phyloP scores from a whole-genome alignment of 1,139 yeast species.

The Nakaseomyces uthaithaninus region DNA sequence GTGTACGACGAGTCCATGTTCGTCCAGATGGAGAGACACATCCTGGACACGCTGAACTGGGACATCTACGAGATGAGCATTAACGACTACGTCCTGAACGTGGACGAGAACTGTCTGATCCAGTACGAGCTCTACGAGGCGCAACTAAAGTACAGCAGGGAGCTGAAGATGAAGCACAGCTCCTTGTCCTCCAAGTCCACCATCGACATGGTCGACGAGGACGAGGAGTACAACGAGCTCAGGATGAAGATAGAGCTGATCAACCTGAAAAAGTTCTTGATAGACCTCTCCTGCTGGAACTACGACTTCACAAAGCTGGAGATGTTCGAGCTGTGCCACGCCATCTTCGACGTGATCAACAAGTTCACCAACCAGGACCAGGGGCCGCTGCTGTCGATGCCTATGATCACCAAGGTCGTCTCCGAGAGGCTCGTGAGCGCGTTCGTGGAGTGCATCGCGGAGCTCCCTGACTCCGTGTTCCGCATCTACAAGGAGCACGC shows the following conservation, averaged over 20 bases:
- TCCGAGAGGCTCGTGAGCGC: slow-evolving; percentile 24
- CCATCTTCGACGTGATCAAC: slow-evolving; percentile 28
- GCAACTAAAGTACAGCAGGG: slow-evolving; percentile 28
- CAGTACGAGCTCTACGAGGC: slow-evolving; percentile 35
- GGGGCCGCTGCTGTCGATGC: slow-evolving; percentile 29
- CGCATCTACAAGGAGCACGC: slow-evolving; percentile 25
- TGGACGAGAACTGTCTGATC: slow-evolving; percentile 35
- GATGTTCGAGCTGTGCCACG: slow-evolving; percentile 27
- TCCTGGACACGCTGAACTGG: slow-evolving; percentile 81
- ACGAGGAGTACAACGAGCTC: slow-evolving; percentile 28
- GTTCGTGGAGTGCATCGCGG: slow-evolving; percentile 23
- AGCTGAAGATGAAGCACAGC: slow-evolving; percentile 19
- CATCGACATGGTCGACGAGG: slow-evolving; percentile 10
- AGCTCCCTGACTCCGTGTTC: slow-evolving; percentile 24
- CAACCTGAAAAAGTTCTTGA: slow-evolving; percentile 29
- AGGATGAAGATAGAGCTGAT: slow-evolving; percentile 28
- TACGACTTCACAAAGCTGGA: slow-evolving; percentile 28
- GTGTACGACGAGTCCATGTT: slow-evolving; percentile 88
- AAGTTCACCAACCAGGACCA: slow-evolving; percentile 30
- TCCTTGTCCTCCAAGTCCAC: slow-evolving; percentile 20
- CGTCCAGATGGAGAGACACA: slow-evolving; percentile 90
- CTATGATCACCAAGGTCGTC: slow-evolving; percentile 21
- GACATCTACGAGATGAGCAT: slow-evolving; percentile 49
- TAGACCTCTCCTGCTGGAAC: slow-evolving; percentile 30
- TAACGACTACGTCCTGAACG: slow-evolving; percentile 43